A percentile compares a stretch with the other conserved stretches of the same genome.
These are phyloP conservation scores for Ophiostoma sp. DNA, from an alignment of 2,329 filamentous ascomycete species.

Conservation along the genomic window DNA sequence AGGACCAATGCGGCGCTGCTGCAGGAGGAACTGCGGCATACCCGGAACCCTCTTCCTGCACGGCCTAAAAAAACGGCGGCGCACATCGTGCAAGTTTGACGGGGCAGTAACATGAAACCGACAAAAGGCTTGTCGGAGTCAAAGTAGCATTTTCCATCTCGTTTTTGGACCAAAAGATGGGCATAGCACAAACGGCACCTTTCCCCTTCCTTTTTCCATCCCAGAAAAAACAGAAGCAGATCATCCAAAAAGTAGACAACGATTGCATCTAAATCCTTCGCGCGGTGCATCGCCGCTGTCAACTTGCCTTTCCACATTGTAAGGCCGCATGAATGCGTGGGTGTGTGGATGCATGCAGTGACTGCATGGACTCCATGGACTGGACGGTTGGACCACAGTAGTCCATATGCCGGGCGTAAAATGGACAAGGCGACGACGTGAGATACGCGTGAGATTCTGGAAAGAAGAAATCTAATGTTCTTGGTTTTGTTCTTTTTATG, in stretches of 20 bases:
- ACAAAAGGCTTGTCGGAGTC: not conserved
- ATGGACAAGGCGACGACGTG: not conserved
- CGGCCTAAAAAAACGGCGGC: not conserved
- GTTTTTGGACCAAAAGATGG: not conserved
- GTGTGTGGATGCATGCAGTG: too few species aligned
- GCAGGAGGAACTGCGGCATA: conserved; percentile 10
- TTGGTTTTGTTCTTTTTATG: too few species aligned
- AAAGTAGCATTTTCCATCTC: not conserved
- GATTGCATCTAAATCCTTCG: not conserved
- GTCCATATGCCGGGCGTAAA: not conserved
- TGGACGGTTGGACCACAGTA: too few species aligned
- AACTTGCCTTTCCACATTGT: not conserved
- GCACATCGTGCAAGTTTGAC: not conserved
- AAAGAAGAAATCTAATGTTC: too few species aligned
- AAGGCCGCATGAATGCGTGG: not conserved
- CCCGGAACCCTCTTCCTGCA: conserved; percentile 13
- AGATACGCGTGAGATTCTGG: too few species aligned
- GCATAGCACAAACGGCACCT: not conserved
- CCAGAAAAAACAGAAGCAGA: not conserved
- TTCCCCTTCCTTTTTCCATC: not conserved
- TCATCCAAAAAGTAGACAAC: not conserved
- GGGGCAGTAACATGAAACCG: too few species aligned
- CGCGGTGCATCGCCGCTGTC: conserved; percentile 1
- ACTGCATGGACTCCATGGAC: not conserved
- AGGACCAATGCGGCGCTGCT: conserved; percentile 11